A percentile compares a stretch with the other conserved stretches of the same genome.
phyloP scores from a whole-genome alignment of 176 grass and related monocot species.

The Panicum miliaceum region DNA sequence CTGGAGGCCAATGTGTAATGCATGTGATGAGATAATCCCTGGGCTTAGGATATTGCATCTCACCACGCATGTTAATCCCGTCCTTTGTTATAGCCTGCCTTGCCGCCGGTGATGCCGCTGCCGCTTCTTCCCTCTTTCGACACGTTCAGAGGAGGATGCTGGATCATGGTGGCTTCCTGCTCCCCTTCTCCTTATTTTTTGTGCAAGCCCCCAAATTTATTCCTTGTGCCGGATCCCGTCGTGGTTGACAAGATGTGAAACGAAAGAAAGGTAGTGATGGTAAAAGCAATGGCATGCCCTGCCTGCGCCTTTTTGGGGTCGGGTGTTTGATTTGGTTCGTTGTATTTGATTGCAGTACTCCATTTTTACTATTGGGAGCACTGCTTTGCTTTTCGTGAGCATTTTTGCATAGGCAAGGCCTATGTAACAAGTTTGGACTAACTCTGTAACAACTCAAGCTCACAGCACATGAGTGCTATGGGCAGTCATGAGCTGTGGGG shows the following conservation, averaged over 20 bases:
- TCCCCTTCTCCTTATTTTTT: conserved; percentile 48
- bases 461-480: conserved; percentile 13
- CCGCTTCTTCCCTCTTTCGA: conserved; percentile 12
- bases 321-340: conserved; percentile 22
- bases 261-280: conserved; percentile 48
- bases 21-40: conserved; percentile 54
- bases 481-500: conserved; percentile 14
- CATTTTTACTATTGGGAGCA: background rate
- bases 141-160: conserved; percentile 16
- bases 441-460: conserved; percentile 9
- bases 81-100: conserved; percentile 12
- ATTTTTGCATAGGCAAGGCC: background rate
- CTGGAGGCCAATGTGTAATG: conserved; percentile 55
- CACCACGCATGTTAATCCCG: conserved; percentile 37
- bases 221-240: conserved; percentile 55
- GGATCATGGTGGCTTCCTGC: conserved; percentile 41
- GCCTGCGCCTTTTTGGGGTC: conserved; percentile 19
- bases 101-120: conserved; percentile 13
- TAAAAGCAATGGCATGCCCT: conserved; percentile 45
- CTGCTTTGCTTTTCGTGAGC: conserved; percentile 4
- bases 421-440: background rate
- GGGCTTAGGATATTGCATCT: conserved; percentile 38
- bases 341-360: conserved; percentile 28
- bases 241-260: conserved; percentile 76
- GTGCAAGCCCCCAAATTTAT: conserved; percentile 53